phyloP scores from a whole-genome alignment of 1,284 basidiomycete species.

The Cutaneotrichosporon daszewskae region DNA sequence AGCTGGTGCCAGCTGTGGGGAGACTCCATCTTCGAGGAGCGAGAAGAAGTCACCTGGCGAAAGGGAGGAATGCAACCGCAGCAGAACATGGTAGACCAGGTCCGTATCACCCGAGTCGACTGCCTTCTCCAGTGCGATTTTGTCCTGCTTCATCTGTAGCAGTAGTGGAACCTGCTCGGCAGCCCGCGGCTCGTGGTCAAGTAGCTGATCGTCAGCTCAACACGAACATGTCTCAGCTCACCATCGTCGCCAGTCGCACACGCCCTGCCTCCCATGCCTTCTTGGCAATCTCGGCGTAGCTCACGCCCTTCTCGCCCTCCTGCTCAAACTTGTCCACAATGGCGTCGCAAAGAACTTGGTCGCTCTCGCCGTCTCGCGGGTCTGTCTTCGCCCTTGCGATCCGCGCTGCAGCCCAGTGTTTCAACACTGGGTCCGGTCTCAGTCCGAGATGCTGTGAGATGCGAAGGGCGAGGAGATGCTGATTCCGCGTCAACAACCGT shows the following conservation, averaged over 20 bases:
- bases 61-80: conserved; percentile 75
- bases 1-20: conserved; percentile 64
- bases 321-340: conserved; percentile 88
- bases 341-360: conserved; percentile 69
- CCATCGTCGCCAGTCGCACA: conserved; percentile 78
- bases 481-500: conserved; percentile 76
- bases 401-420: conserved; percentile 94
- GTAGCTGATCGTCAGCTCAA: conserved; percentile 55
- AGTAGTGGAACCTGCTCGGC: conserved; percentile 91
- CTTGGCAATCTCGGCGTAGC: conserved; percentile 90
- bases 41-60: conserved; percentile 90
- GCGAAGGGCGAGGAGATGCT: conserved; percentile 87
- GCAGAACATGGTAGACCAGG: conserved; percentile 83
- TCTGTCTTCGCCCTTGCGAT: conserved; percentile 66
- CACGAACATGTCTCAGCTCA: conserved; percentile 41
- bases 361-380: conserved; percentile 52
- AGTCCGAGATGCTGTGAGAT: conserved; percentile 78
- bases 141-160: conserved; percentile 90
- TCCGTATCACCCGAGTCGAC: conserved; percentile 94
- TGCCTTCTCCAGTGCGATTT: conserved; percentile 79
- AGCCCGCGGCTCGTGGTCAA: conserved; percentile 82
- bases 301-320: conserved; percentile 57
- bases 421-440: conserved; percentile 78
- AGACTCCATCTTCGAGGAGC: conserved; percentile 76
- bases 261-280: conserved; percentile 90